Evolutionary conservation across 2,329 filamentous ascomycete genomes (phyloP), one percentile per base, ranked within the genome.

Genomic region (Alternaria dauci): DNA sequence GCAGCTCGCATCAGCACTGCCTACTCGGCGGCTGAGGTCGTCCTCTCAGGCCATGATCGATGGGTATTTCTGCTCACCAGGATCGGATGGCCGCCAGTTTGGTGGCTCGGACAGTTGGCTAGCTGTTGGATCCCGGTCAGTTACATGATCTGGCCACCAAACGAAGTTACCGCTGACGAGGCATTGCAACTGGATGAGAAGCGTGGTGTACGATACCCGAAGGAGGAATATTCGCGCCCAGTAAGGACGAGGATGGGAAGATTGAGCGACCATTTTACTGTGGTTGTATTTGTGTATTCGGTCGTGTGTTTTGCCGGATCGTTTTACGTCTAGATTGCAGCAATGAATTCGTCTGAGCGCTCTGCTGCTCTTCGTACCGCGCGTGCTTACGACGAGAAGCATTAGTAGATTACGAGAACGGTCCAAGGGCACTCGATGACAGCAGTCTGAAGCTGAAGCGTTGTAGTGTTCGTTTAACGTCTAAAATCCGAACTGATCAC

Each of bases 31-130:
- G 48, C 48, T 25, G 20, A 38, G 23, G n/a, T 32, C 44, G 34
- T 20, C 3, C 34, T 52, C 8, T 41, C 48, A 8, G 23, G 48
- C 8, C 48, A 52, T n/a, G 34, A 30, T 14, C 32, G 23, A n/a
- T 52, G 48, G 48, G 20, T 28, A 3, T 52, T 41, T 28, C 38
- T 52, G 23, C 36, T 41, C 14, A 54, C 52, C 9, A 54, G 51
- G 25, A 28, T 54, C 16, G 52, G 52, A 7, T 54, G 52, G 52
- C 52, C 41, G 18, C 52, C 52, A 8, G 52, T 46, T 16, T 54
- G 52, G 52, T 44, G 52, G 52, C 20, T 54, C 7, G 52, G 30
- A 5, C 52, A 54, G 36, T 7, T 54, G 12, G 28, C 32, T 8
- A 54, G 52, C 41, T 46, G 52, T 26, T 34, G 41, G 26, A 46